Evolutionary conservation across 2,329 filamentous ascomycete genomes (phyloP).

Genomic region (Sporothrix sp.): DNA sequence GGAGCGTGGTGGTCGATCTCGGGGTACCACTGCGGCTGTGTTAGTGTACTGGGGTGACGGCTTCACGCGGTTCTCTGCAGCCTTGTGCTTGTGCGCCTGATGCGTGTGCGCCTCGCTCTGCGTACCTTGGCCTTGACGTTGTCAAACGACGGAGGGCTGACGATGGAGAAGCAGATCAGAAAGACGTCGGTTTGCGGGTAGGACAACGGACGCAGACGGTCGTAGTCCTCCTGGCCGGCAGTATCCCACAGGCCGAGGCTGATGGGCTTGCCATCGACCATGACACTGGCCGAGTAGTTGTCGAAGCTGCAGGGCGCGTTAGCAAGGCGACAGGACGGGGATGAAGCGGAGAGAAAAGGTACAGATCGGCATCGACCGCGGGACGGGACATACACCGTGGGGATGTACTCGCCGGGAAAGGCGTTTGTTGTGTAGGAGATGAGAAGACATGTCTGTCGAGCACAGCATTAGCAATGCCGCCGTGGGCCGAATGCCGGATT

Average conservation of each 20-base stretch:
- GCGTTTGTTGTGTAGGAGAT: constrained; percentile 99
- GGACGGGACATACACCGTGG: constrained; percentile 66
- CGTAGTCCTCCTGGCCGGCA: constrained; percentile 96
- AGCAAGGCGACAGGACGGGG: too few species aligned
- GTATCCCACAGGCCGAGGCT: constrained; percentile 98
- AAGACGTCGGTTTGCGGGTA: constrained; percentile 99
- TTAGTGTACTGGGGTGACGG: not conserved
- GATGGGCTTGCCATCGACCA: constrained; percentile 97
- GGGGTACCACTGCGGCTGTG: constrained; percentile 68
- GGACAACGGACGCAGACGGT: constrained; percentile 84
- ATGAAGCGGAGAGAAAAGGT: too few species aligned
- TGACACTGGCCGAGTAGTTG: constrained; percentile 98
- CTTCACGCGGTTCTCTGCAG: constrained; percentile 9
- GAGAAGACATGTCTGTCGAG: constrained; percentile 79
- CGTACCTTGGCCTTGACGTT: constrained; percentile 96
- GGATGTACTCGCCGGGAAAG: constrained; percentile 99
- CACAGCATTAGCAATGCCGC: constrained; percentile 23
- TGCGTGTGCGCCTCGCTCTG: constrained; percentile 16
- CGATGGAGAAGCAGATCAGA: constrained; percentile 96
- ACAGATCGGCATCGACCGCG: not conserved
- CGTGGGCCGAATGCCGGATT: too few species aligned
- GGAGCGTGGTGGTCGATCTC: constrained; percentile 97
- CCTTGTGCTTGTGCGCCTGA: not conserved
- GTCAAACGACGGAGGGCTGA: constrained; percentile 94
- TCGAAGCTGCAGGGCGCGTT: constrained; percentile 58